Percentiles rank a stretch among this genome's conserved stretches.
These are phyloP conservation scores for Cryptococcus floricola DNA, from an alignment of 1,284 basidiomycete species.

Conservation along the genomic window DNA sequence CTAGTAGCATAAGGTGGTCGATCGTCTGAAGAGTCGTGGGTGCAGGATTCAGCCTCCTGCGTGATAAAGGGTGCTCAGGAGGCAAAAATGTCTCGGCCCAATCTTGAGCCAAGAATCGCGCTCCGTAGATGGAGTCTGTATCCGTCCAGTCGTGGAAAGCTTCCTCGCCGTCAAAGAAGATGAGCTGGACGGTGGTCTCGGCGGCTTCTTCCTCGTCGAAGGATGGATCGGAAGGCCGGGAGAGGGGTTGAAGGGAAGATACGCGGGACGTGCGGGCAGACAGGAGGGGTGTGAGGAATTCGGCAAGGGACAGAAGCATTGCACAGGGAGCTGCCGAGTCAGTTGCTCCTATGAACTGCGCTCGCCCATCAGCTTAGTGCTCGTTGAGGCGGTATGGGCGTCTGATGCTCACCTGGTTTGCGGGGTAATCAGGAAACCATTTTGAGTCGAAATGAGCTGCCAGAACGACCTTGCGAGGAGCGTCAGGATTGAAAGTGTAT, in stretches of 20 bases:
- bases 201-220: conserved; percentile 68
- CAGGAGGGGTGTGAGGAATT: conserved; percentile 69
- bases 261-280: conserved; percentile 60
- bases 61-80: conserved; percentile 52
- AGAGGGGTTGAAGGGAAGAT: conserved; percentile 47
- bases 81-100: conserved; percentile 70
- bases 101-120: conserved; percentile 80
- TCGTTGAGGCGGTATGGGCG: neutral
- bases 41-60: conserved; percentile 59
- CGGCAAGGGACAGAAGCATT: conserved; percentile 84
- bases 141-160: conserved; percentile 88
- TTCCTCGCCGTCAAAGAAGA: conserved; percentile 98
- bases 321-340: conserved; percentile 96
- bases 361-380: neutral
- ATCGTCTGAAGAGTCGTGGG: conserved; percentile 68
- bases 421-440: conserved; percentile 67
- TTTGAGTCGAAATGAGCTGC: conserved; percentile 97
- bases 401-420: conserved; percentile 61
- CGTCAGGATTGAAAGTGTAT: conserved; percentile 86
- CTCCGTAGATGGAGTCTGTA: conserved; percentile 89
- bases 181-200: conserved; percentile 83
- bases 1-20: conserved; percentile 84
- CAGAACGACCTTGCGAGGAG: conserved; percentile 75
- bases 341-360: conserved; percentile 90
- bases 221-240: conserved; percentile 25